These are phyloP conservation scores for Centrapalus pauciflorus DNA, from an alignment of 129 eudicot genomes.

Conservation along the genomic window DNA sequence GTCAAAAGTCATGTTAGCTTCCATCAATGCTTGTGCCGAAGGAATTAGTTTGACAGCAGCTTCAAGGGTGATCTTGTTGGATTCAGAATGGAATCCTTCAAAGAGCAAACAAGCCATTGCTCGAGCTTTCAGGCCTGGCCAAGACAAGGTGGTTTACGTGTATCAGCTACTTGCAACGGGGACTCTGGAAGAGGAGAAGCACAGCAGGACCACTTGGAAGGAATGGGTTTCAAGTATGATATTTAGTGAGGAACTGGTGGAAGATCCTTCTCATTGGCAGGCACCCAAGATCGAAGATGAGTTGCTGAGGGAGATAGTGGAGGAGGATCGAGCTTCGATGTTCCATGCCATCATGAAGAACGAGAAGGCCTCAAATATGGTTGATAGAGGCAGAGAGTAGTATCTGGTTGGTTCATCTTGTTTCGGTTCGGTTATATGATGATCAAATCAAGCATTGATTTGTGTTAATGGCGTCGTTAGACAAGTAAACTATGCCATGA, in stretches of 20 bases:
- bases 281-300: conserved; percentile 95
- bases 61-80: conserved; percentile 82
- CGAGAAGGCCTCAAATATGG: conserved; percentile 83
- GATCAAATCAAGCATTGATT: too few species aligned
- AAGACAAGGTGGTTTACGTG: conserved; percentile 87
- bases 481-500: too few species aligned
- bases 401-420: background rate
- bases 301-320: conserved; percentile 81
- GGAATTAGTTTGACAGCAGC: conserved; percentile 96
- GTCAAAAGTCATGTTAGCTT: conserved; percentile 86
- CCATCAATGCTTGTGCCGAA: conserved; percentile 91
- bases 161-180: conserved; percentile 84
- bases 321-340: conserved; percentile 85
- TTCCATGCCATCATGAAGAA: conserved; percentile 94
- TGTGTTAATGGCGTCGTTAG: too few species aligned
- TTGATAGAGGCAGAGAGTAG: conserved; percentile 50
- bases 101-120: conserved; percentile 98
- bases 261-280: conserved; percentile 96
- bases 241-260: conserved; percentile 86
- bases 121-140: conserved; percentile 91
- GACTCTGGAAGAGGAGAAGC: conserved; percentile 90
- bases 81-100: conserved; percentile 98
- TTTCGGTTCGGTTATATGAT: conserved; percentile 7
- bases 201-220: conserved; percentile 91
- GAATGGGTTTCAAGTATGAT: conserved; percentile 99